Evolutionary conservation across 495 filamentous ascomycete species (phyloP), one percentile per base, ranked within the genome.

Genomic region (Copromyces sp.): DNA sequence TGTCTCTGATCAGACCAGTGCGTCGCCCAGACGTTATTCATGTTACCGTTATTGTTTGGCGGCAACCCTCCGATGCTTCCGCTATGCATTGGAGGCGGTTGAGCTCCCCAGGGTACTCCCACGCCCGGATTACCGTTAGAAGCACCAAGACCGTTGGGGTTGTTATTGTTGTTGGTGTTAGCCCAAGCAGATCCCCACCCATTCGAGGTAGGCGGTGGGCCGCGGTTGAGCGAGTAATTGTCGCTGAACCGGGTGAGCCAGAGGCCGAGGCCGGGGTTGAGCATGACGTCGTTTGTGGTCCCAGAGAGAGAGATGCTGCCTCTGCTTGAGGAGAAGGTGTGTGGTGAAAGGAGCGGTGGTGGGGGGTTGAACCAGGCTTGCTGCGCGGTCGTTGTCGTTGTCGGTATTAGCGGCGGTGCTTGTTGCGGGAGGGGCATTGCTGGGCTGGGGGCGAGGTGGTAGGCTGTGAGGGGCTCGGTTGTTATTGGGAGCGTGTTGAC

Each of bases 301-400:
- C 68, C 72, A 12, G 47, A 38, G 44, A 45, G 65, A 3, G n/a
- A 38, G 53, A 45, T 70, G 4, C 29, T 40, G 42, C 73, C 70
- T n/a, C 53, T 65, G 29, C 53, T 65, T 65, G 53, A 65, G 53
- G 71, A 71, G 47, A 77, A 78, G 32, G 74, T 69, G 78, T 87
- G 74, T 77, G 82, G 73, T 76, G 87, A 72, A 80, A 87, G 75
- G 82, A 89, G 85, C 2, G 84, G 81, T 7, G 86, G 86, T 5
- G 88, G 87, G 0, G 87, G 80, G 47, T 77, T 80, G 76, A 82
- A 82, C 84, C 84, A 86, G 72, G 83, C 80, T 7, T 80, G 78
- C 4, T 77, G 75, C 9, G 80, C 77, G 3, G 74, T 78, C n/a
- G 77, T 70, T 47, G 74, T 78, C n/a, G 77, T 70, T 47, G 79